Evolutionary conservation across 2,329 filamentous ascomycete species (phyloP).

Genomic region (Corynespora cassiicola): DNA sequence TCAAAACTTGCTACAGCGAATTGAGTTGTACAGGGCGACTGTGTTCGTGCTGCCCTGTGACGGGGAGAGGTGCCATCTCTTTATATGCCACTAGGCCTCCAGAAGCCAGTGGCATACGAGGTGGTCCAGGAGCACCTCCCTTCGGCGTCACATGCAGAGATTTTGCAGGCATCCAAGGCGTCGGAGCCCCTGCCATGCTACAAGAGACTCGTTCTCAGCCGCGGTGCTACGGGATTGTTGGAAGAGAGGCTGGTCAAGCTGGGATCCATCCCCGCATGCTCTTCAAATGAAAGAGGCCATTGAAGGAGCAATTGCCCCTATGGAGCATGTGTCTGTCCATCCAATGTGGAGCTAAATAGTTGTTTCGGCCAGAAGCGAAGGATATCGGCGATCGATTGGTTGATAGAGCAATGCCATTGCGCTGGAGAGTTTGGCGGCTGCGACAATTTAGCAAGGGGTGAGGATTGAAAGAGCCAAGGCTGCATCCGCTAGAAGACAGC

Average conservation of each 20-base stretch:
- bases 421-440: slow-evolving; percentile 19
- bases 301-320: slow-evolving; percentile 27
- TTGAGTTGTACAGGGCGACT: neutral
- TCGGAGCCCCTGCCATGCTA: slow-evolving; percentile 17
- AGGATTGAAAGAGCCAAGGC: slow-evolving; percentile 27
- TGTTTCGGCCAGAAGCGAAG: slow-evolving; percentile 23
- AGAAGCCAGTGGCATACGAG: neutral
- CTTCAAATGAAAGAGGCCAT: slow-evolving; percentile 29
- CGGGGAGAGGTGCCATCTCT: no score
- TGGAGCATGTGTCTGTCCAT: slow-evolving; percentile 9
- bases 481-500: no score
- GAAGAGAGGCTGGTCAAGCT: no score
- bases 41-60: no score
- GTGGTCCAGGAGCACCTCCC: slow-evolving; percentile 7
- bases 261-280: slow-evolving; percentile 12
- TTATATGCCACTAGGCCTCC: no score
- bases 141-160: slow-evolving; percentile 30
- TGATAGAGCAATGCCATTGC: slow-evolving; percentile 20
- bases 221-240: slow-evolving; percentile 6
- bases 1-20: neutral
- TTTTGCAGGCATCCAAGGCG: slow-evolving; percentile 16
- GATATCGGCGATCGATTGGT: slow-evolving; percentile 19
- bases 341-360: slow-evolving; percentile 18
- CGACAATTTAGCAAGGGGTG: slow-evolving; percentile 17
- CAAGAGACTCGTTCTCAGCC: slow-evolving; percentile 7